Percentiles rank a stretch among this genome's conserved stretches.
phyloP scores from a whole-genome alignment of 139 green algal species.

The Asterochloris erici region DNA sequence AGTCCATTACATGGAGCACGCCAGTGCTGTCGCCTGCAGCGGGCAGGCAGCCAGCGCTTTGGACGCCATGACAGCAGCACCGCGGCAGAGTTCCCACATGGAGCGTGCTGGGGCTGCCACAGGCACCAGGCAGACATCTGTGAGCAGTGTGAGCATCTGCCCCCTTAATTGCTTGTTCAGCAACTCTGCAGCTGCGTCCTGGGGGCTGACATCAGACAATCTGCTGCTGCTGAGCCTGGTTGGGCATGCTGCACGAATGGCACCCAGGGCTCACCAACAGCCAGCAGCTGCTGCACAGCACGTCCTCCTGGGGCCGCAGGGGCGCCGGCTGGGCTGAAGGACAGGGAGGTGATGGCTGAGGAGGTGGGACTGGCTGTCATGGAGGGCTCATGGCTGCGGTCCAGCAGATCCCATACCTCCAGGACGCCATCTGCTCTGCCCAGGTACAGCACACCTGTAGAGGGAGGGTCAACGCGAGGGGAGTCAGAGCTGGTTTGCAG shows the following conservation, averaged over 20 bases:
- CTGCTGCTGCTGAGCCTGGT: neutral
- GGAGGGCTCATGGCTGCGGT: conserved; percentile 70
- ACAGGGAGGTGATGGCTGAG: conserved; percentile 52
- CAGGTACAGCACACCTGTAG: conserved; percentile 60
- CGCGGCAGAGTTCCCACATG: neutral
- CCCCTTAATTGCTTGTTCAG: too few species aligned
- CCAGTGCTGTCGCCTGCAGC: conserved; percentile 31
- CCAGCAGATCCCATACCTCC: conserved; percentile 79
- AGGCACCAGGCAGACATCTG: neutral
- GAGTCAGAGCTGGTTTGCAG: neutral
- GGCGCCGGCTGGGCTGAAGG: conserved; percentile 42
- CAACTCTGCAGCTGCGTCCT: neutral
- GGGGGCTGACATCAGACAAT: neutral
- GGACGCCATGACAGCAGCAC: neutral
- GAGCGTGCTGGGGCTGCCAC: neutral
- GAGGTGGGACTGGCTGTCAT: conserved; percentile 46
- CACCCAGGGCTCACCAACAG: conserved; percentile 42
- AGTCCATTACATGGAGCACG: conserved; percentile 75
- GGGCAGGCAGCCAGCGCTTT: neutral
- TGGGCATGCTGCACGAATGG: neutral
- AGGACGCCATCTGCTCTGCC: conserved; percentile 51
- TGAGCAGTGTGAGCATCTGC: neutral
- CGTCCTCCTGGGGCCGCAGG: conserved; percentile 15
- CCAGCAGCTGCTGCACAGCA: conserved; percentile 53
- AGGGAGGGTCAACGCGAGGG: neutral